These are phyloP conservation scores for Lichenothelia convexa DNA, from an alignment of 495 filamentous ascomycete genomes.

Conservation along the genomic window DNA sequence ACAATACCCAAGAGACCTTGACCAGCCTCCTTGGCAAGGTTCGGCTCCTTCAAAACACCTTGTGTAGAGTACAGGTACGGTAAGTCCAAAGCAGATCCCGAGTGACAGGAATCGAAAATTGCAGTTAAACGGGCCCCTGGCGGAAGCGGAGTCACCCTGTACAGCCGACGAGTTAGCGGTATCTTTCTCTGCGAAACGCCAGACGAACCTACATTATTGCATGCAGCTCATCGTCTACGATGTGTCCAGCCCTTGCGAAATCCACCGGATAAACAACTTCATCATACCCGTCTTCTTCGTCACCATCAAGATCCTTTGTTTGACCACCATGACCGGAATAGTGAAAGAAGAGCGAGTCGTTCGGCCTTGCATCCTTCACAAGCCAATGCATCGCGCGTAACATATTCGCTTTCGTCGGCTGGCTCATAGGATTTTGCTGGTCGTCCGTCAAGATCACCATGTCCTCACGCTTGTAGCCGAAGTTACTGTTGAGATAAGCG, in stretches of 20 bases:
- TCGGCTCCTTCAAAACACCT: conserved; percentile 93
- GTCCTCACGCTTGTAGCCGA: conserved; percentile 86
- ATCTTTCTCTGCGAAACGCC: not conserved
- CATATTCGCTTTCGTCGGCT: conserved; percentile 92
- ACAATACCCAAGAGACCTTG: conserved; percentile 83
- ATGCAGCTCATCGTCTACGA: conserved; percentile 98
- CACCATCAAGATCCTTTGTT: conserved; percentile 86
- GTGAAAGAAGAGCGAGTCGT: conserved; percentile 96
- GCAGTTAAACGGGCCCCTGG: conserved; percentile 83
- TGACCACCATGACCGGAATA: conserved; percentile 96
- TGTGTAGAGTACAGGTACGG: conserved; percentile 91
- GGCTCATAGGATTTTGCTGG: conserved; percentile 91
- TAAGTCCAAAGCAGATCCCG: conserved; percentile 84
- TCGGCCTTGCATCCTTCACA: conserved; percentile 81
- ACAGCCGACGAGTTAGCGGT: conserved; percentile 4
- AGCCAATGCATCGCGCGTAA: conserved; percentile 97
- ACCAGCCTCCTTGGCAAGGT: conserved; percentile 92
- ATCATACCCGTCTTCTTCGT: conserved; percentile 90
- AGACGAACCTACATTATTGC: conserved; percentile 50
- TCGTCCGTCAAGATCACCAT: conserved; percentile 98
- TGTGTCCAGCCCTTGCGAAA: conserved; percentile 76
- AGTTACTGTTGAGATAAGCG: conserved; percentile 71
- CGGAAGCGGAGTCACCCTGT: conserved; percentile 48
- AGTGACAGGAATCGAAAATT: conserved; percentile 99
- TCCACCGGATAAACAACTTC: conserved; percentile 98